Evolutionary conservation across 2,329 filamentous ascomycete genomes (phyloP).

Genomic region (Basipetospora chlamydospora): DNA sequence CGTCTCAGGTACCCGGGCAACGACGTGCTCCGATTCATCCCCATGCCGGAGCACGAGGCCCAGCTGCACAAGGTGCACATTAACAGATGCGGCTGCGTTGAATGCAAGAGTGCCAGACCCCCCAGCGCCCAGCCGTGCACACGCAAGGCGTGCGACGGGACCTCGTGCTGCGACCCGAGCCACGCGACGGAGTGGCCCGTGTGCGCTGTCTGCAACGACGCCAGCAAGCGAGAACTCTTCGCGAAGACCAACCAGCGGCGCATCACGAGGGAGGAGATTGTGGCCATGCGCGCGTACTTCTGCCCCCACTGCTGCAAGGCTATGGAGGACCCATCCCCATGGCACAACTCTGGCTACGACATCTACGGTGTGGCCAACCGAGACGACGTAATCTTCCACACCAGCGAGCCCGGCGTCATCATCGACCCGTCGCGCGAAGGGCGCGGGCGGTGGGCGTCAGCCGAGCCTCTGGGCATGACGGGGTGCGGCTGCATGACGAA

Average conservation of each 20-base stretch:
- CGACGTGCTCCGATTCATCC: conserved; percentile 8
- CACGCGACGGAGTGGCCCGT: conserved; percentile 2
- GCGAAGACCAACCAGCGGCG: neutral
- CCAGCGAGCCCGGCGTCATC: neutral
- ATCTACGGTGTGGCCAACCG: conserved; percentile 14
- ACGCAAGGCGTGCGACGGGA: neutral
- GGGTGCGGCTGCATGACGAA: conserved; percentile 24
- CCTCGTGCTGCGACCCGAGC: conserved; percentile 4
- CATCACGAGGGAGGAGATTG: conserved; percentile 12
- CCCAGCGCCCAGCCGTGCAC: too few relatives aligned
- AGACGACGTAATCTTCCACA: too few relatives aligned
- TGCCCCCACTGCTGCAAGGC: conserved; percentile 16
- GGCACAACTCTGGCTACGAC: conserved; percentile 8
- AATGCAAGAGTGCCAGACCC: neutral
- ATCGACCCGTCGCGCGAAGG: conserved; percentile 2
- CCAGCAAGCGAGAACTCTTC: conserved; percentile 10
- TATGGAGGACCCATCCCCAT: conserved; percentile 3
- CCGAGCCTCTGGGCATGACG: conserved; percentile 12
- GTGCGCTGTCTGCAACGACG: conserved; percentile 15
- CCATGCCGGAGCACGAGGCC: conserved; percentile 2
- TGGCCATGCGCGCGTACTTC: conserved; percentile 21
- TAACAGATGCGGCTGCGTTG: neutral
- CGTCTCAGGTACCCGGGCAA: too few relatives aligned
- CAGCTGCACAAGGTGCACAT: neutral
- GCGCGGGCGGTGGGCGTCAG: neutral